Percentiles rank a stretch among this genome's conserved stretches.
These are phyloP conservation scores for Tetratostichococcus sp. DNA, from an alignment of 139 green algal species.

Conservation along the genomic window DNA sequence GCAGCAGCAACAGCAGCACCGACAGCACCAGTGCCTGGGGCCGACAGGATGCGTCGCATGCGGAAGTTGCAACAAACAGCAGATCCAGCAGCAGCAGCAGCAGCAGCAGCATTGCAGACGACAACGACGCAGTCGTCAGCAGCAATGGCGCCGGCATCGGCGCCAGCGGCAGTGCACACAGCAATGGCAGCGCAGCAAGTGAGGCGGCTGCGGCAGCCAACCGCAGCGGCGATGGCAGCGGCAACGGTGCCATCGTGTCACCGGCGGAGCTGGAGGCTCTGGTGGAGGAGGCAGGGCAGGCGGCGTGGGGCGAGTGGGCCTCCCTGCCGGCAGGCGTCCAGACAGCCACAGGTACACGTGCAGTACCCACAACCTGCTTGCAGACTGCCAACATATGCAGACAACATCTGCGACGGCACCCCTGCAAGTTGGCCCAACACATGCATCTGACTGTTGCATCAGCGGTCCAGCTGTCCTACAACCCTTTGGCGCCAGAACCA, in stretches of 20 bases:
- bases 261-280: neutral
- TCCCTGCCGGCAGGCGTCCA: neutral
- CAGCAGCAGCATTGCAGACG: neutral
- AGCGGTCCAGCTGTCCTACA: too few relatives aligned
- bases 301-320: neutral
- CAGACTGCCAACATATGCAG: too few relatives aligned
- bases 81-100: too few relatives aligned
- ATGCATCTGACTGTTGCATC: too few relatives aligned
- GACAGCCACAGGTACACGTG: neutral
- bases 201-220: neutral
- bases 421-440: too few relatives aligned
- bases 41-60: neutral
- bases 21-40: neutral
- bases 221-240: too few relatives aligned
- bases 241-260: neutral
- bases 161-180: neutral
- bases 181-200: too few relatives aligned
- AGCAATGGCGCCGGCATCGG: neutral
- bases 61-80: neutral
- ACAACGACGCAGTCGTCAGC: neutral
- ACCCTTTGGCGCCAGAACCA: too few relatives aligned
- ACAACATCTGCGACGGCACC: too few relatives aligned
- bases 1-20: neutral
- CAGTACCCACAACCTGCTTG: too few relatives aligned
- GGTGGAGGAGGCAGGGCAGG: neutral